Evolutionary conservation across 1,139 yeast genomes (phyloP).

Genomic region (Candida mesenterica): DNA sequence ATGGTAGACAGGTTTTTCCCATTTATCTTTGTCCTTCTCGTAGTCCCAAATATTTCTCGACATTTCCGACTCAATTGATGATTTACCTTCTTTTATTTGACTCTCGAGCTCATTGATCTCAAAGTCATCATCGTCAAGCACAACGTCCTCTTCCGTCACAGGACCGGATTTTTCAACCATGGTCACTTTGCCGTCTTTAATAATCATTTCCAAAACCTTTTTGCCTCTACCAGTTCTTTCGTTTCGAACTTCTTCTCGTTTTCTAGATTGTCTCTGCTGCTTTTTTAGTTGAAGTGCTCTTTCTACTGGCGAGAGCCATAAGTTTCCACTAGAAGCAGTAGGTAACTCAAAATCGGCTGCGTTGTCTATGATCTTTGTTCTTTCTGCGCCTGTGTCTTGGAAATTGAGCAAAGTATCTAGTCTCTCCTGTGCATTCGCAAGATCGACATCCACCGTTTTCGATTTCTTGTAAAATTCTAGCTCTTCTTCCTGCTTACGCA

Average conservation of each 20-base stretch:
- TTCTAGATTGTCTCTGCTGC: conserved; percentile 72
- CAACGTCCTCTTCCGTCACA: conserved; percentile 14
- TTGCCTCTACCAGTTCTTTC: conserved; percentile 71
- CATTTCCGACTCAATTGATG: conserved; percentile 21
- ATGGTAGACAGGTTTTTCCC: conserved; percentile 56
- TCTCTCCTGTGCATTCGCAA: conserved; percentile 66
- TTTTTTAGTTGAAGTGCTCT: conserved; percentile 78
- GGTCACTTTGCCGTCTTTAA: conserved; percentile 76
- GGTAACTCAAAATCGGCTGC: conserved; percentile 83
- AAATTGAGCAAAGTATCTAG: conserved; percentile 71
- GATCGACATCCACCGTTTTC: conserved; percentile 48
- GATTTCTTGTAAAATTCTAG: conserved; percentile 36
- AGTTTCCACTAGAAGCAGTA: conserved; percentile 46
- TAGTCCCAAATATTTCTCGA: conserved; percentile 55
- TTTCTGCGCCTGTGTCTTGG: conserved; percentile 83
- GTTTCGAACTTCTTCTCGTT: conserved; percentile 56
- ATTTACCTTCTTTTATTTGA: conserved; percentile 21
- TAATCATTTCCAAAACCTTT: conserved; percentile 71
- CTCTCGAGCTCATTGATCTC: conserved; percentile 31
- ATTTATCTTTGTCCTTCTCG: conserved; percentile 48
- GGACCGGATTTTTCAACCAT: conserved; percentile 40
- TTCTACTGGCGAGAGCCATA: conserved; percentile 90
- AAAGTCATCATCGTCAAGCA: conserved; percentile 20
- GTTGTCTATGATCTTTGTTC: conserved; percentile 90
- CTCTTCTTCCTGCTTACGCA: conserved; percentile 36